Conservation (phyloP, 331 rosid species). For the Phaseolus coccineus region DNA sequence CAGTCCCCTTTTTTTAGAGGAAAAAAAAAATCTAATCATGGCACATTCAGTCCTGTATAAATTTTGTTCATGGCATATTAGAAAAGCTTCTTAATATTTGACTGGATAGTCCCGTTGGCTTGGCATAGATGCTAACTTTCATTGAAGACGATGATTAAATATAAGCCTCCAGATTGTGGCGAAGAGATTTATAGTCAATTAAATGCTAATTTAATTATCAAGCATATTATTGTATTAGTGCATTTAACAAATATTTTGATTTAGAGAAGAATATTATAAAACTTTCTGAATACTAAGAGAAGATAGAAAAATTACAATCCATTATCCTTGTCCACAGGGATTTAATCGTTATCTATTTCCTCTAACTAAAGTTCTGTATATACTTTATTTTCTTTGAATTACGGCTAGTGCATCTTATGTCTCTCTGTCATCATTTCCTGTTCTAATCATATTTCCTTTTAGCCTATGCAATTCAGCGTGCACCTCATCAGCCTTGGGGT, state of each 20-base stretch:
- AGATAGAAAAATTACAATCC: not conserved
- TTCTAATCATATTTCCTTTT: constrained; percentile 60
- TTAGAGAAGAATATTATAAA: not conserved
- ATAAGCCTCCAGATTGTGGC: not conserved
- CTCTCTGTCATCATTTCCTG: constrained; percentile 51
- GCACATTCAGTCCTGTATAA: not conserved
- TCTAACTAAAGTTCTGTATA: constrained; percentile 3
- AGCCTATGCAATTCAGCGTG: constrained; percentile 59
- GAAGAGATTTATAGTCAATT: not conserved
- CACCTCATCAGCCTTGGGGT: constrained; percentile 64
- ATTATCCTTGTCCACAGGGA: not conserved
- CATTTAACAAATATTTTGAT: constrained; percentile 11
- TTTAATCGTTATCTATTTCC: constrained; percentile 20
- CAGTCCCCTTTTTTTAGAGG: not conserved
- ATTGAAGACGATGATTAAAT: not conserved
- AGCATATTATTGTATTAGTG: not conserved
- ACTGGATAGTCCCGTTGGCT: not conserved
- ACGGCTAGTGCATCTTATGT: constrained; percentile 18
- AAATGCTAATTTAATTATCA: not conserved
- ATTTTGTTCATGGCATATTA: not conserved
- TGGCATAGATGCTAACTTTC: not conserved
- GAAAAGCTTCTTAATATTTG: not conserved
- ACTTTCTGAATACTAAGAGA: not conserved
- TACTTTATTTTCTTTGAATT: not conserved
- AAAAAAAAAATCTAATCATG: not conserved